Evolutionary conservation across 192 early-diverging fungal species (phyloP).

Genomic region (Funneliformis geosporum): DNA sequence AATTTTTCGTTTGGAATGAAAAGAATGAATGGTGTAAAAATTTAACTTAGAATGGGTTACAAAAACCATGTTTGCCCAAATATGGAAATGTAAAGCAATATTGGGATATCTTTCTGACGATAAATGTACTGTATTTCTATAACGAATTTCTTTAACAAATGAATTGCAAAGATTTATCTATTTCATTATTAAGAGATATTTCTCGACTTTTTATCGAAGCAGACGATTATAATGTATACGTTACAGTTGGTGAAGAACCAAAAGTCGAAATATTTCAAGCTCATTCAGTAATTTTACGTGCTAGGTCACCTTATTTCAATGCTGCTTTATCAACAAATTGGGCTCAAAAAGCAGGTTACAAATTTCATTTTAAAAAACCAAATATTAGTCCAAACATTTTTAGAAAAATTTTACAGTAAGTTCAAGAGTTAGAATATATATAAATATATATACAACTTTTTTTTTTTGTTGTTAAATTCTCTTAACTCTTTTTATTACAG

Average conservation of each 20-base stretch:
- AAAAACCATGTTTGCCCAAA: too few relatives aligned
- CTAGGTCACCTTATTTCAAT: constrained; percentile 23
- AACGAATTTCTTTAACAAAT: background rate
- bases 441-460: background rate
- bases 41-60: too few relatives aligned
- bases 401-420: constrained; percentile 23
- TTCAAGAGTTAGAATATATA: background rate
- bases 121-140: too few relatives aligned
- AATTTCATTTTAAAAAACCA: constrained; percentile 23
- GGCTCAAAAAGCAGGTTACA: constrained; percentile 11
- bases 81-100: too few relatives aligned
- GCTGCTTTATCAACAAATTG: constrained; percentile 19
- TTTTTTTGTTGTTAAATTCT: background rate
- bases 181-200: constrained; percentile 3
- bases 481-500: background rate
- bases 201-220: background rate
- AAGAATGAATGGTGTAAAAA: too few relatives aligned
- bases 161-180: constrained; percentile 1
- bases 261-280: constrained; percentile 19
- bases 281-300: constrained; percentile 27
- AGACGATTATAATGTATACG: constrained; percentile 20
- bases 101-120: too few relatives aligned
- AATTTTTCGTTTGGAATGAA: too few relatives aligned
- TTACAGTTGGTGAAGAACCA: constrained; percentile 20
- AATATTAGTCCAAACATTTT: constrained; percentile 19